Conservation (phyloP, 352 stramenopile genomes). For the Phytophthora syringae region DNA sequence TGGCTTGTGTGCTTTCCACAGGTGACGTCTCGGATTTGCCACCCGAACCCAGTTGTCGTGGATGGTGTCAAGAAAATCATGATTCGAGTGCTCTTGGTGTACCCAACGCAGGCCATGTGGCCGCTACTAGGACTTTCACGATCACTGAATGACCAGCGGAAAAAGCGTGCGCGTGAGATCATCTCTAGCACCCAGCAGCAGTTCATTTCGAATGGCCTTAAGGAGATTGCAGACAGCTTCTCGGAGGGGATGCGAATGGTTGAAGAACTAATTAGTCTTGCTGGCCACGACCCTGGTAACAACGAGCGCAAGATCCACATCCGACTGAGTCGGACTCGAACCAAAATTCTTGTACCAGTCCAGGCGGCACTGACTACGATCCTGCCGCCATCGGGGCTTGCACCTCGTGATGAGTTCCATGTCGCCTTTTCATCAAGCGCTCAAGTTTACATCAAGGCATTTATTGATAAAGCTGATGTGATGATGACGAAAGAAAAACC, state of each 20-base stretch:
- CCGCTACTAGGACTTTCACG: conserved; percentile 94
- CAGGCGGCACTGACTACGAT: conserved; percentile 81
- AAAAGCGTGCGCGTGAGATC: conserved; percentile 71
- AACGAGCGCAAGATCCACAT: conserved; percentile 84
- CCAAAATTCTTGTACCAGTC: conserved; percentile 80
- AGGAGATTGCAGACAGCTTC: conserved; percentile 86
- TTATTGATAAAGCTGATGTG: conserved; percentile 93
- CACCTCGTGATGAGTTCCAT: conserved; percentile 58
- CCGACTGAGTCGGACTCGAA: conserved; percentile 70
- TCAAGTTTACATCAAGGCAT: conserved; percentile 89
- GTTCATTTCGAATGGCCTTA: conserved; percentile 62
- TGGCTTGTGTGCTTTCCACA: conserved; percentile 99
- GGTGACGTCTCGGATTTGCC: conserved; percentile 96
- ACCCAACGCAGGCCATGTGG: conserved; percentile 98
- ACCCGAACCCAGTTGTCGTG: conserved; percentile 88
- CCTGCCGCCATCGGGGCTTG: conserved; percentile 66
- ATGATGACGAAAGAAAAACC: conserved; percentile 99
- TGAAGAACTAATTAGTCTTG: conserved; percentile 94
- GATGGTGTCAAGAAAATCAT: conserved; percentile 94
- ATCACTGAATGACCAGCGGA: conserved; percentile 86
- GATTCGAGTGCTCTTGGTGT: conserved; percentile 91
- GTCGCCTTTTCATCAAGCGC: conserved; percentile 66
- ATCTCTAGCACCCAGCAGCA: conserved; percentile 66
- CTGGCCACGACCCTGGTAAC: conserved; percentile 85
- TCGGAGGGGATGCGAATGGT: conserved; percentile 91